A percentile compares a stretch with the other conserved stretches of the same genome.
Evolutionary conservation across 2,329 filamentous ascomycete species (phyloP).

Genomic region (Mycocentrospora acerina): DNA sequence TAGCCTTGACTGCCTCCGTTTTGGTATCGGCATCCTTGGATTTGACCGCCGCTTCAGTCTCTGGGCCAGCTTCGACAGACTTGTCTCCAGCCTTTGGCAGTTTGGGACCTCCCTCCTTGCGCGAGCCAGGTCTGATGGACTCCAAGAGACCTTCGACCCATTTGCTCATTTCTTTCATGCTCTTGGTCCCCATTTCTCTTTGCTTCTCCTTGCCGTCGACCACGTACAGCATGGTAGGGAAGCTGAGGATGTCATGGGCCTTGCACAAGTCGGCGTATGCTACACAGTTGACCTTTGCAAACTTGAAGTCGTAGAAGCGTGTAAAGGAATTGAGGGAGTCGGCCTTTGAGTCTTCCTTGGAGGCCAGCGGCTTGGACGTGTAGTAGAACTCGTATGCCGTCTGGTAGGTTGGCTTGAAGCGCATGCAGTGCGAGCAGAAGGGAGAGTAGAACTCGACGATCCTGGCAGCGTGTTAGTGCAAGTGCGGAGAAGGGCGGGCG

Average conservation of each 20-base stretch:
- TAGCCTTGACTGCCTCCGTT: slow-evolving; percentile 11
- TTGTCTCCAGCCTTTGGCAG: slow-evolving; percentile 71
- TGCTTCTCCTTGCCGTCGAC: slow-evolving; percentile 72
- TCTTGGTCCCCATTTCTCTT: slow-evolving; percentile 65
- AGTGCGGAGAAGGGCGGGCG: no score
- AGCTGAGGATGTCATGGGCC: slow-evolving; percentile 66
- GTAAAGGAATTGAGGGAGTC: slow-evolving; percentile 68
- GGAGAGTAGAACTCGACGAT: slow-evolving; percentile 56
- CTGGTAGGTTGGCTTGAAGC: slow-evolving; percentile 82
- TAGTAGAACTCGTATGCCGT: slow-evolving; percentile 95
- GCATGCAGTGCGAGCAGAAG: slow-evolving; percentile 68
- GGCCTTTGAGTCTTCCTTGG: slow-evolving; percentile 50
- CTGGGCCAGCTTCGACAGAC: slow-evolving; percentile 46
- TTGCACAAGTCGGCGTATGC: slow-evolving; percentile 77
- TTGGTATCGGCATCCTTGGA: slow-evolving; percentile 25
- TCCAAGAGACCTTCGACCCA: slow-evolving; percentile 78
- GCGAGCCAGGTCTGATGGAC: slow-evolving; percentile 74
- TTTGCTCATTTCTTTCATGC: slow-evolving; percentile 65
- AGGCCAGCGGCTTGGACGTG: slow-evolving; percentile 71
- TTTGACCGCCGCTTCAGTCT: slow-evolving; percentile 38
- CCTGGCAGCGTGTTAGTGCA: slow-evolving; percentile 18
- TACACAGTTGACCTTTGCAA: slow-evolving; percentile 82
- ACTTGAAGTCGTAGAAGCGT: slow-evolving; percentile 84
- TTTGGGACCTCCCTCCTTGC: slow-evolving; percentile 65
- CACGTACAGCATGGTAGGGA: slow-evolving; percentile 77